A percentile compares a stretch with the other conserved stretches of the same genome.
Conservation (phyloP, 148 eudicot species). For the Chenopodium berlandieri region DNA sequence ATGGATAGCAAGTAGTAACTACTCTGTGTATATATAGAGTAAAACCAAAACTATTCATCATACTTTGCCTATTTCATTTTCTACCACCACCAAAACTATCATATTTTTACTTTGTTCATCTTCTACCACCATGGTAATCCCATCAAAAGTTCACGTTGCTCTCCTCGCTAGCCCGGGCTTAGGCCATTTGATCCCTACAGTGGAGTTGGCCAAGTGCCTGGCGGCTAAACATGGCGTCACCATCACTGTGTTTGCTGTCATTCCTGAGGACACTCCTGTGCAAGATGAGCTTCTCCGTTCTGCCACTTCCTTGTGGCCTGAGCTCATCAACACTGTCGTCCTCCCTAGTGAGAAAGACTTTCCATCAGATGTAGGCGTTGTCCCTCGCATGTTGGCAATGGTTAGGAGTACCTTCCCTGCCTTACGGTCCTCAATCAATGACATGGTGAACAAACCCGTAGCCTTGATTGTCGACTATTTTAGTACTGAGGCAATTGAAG, state of each 20-base stretch:
- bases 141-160: slow-evolving; percentile 35
- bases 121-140: slow-evolving; percentile 18
- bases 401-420: slow-evolving; percentile 28
- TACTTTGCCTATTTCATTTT: neutral
- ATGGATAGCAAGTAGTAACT: no score
- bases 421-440: slow-evolving; percentile 29
- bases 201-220: slow-evolving; percentile 47
- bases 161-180: slow-evolving; percentile 53
- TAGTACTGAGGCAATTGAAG: slow-evolving; percentile 35
- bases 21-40: no score
- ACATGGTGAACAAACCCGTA: slow-evolving; percentile 24
- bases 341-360: slow-evolving; percentile 31
- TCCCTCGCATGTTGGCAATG: slow-evolving; percentile 30
- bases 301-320: slow-evolving; percentile 18
- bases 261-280: slow-evolving; percentile 22
- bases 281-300: slow-evolving; percentile 32
- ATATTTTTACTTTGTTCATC: neutral
- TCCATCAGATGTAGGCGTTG: neutral
- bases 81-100: neutral
- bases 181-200: slow-evolving; percentile 51
- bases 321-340: slow-evolving; percentile 29
- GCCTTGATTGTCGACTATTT: slow-evolving; percentile 53
- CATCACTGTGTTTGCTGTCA: slow-evolving; percentile 38
- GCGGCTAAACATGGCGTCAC: slow-evolving; percentile 33
- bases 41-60: no score